Base-by-base conservation (phyloP, 352 stramenopile genomes). In the Pythium dissimile region DNA sequence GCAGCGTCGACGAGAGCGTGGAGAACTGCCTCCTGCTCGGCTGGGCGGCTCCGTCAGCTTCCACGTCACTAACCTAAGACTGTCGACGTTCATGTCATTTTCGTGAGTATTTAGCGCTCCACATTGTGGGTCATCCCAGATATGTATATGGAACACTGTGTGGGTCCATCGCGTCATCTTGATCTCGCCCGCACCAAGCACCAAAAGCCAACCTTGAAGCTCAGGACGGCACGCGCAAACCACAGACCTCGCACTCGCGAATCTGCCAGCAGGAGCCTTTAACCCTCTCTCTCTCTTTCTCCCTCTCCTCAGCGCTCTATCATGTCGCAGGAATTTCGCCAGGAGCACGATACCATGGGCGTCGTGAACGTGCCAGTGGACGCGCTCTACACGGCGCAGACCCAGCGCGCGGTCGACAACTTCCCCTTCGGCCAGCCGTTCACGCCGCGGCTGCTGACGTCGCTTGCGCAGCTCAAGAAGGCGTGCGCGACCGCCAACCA, bases 11-110 rank as follows among this genome's bases (percentile, higher is more conserved):
- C 11, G 84, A 91, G 38, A 93, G 81, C 43, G 73, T 93, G 30
- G 84, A 93, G 51, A 93, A 93, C 52, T 93, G 84, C 45, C 58
- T 93, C 43, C 56, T 93, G 20, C 72, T 93, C 39, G 80, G 81
- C 15, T 93, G 80, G 81, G 44, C 54, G 41, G 49, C 71, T n/a
- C n/a, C n/a, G n/a, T n/a, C n/a, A n/a, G n/a, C n/a, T n/a, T n/a
- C n/a, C n/a, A n/a, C n/a, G n/a, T n/a, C n/a, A n/a, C n/a, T n/a
- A n/a, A n/a, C n/a, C n/a, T n/a, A n/a, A 39, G 18, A 21, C 28
- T 2, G 49, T 56, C 39, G 49, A 56, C 34, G 39, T 44, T 34
- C 31, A 46, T 37, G 52, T 60, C 52, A 60, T 30, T 60, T 53
- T 45, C 42, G 7, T 31, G 43, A 15, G 21, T 3, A 20, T 37